Evolutionary conservation across 345 rosid genomes (phyloP).

Genomic region (Aquilaria yunnanensis): DNA sequence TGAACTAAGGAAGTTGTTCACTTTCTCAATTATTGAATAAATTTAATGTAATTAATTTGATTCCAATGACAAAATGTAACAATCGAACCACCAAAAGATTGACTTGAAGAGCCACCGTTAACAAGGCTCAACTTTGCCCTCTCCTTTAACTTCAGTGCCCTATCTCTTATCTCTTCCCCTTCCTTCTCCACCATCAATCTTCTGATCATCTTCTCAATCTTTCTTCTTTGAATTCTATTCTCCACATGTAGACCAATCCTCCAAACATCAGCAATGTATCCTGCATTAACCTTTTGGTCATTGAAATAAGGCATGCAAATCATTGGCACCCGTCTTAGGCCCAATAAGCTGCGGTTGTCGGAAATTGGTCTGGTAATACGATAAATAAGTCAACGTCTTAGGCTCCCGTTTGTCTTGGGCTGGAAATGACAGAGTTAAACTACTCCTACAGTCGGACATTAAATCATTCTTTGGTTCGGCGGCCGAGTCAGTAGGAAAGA

Average conservation of each 20-base stretch:
- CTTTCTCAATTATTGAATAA: no score
- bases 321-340: constrained; percentile 39
- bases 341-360: constrained; percentile 26
- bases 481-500: no score
- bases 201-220: constrained; percentile 12
- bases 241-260: constrained; percentile 25
- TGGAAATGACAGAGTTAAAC: no score
- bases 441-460: no score
- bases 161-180: constrained; percentile 24
- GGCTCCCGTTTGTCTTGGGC: no score
- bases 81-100: constrained; percentile 16
- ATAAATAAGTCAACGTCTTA: no score
- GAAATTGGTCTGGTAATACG: no score
- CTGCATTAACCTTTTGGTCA: constrained; percentile 28
- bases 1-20: no score
- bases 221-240: constrained; percentile 17
- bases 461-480: no score
- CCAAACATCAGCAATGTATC: constrained; percentile 29
- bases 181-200: constrained; percentile 16
- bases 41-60: background rate
- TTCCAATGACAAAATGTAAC: constrained; percentile 16
- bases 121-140: constrained; percentile 10
- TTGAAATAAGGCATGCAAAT: constrained; percentile 34
- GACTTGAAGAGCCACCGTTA: constrained; percentile 20
- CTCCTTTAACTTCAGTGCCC: constrained; percentile 16